These are phyloP conservation scores for Hypericum androsaemum DNA, from an alignment of 345 rosid species.

Conservation along the genomic window DNA sequence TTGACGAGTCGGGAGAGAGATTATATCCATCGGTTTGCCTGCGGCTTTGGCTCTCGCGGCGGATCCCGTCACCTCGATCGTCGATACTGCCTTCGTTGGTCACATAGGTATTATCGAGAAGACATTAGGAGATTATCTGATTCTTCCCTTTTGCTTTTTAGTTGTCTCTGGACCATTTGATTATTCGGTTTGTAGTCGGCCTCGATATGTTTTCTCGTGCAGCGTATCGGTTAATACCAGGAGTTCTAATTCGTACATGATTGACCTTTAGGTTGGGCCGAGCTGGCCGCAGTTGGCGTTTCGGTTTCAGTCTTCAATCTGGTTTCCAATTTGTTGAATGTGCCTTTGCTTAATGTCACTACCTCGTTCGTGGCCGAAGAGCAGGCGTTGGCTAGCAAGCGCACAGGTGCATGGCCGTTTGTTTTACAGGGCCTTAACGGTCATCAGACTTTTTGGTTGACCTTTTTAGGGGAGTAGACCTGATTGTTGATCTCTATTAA, in stretches of 20 bases:
- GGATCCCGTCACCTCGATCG: constrained; percentile 73
- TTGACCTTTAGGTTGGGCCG: constrained; percentile 50
- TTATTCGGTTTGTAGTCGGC: too few species aligned
- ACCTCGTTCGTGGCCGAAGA: constrained; percentile 94
- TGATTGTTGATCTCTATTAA: neutral
- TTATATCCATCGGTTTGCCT: constrained; percentile 76
- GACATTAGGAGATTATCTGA: too few species aligned
- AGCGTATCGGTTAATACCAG: neutral
- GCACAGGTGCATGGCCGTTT: neutral
- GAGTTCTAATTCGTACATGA: neutral
- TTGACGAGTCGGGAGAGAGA: constrained; percentile 58
- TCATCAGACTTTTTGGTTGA: too few species aligned
- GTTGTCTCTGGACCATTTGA: too few species aligned
- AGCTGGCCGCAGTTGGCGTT: constrained; percentile 85
- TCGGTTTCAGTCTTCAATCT: constrained; percentile 77
- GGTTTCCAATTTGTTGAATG: constrained; percentile 76
- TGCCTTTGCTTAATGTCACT: constrained; percentile 77
- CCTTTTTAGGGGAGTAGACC: neutral
- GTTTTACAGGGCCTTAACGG: too few species aligned
- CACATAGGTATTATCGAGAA: constrained; percentile 43
- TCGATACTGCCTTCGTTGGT: constrained; percentile 83
- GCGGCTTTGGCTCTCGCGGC: constrained; percentile 93
- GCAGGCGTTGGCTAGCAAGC: constrained; percentile 35
- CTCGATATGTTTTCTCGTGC: too few species aligned
- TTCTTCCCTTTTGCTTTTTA: too few species aligned